A percentile compares a stretch with the other conserved stretches of the same genome.
Evolutionary conservation across 345 rosid genomes (phyloP).

Genomic region (Arabidopsis thaliana): DNA sequence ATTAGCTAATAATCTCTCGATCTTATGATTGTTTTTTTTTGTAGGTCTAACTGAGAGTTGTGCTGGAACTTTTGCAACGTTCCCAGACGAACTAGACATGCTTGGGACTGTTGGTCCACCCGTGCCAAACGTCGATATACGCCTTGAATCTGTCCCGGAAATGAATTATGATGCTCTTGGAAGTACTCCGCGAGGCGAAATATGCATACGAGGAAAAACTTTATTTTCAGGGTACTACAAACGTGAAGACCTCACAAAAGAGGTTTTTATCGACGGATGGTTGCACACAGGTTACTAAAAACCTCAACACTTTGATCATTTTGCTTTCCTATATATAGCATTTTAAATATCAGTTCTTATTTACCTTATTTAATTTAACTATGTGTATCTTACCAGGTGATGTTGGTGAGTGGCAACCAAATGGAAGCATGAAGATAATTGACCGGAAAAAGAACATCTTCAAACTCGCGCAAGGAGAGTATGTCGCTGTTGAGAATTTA

Average conservation of each 20-base stretch:
- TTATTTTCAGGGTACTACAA: conserved; percentile 78
- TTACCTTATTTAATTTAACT: neutral
- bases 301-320: neutral
- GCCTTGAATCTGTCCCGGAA: conserved; percentile 85
- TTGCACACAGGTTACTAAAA: conserved; percentile 74
- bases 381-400: conserved; percentile 58
- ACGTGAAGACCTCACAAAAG: conserved; percentile 85
- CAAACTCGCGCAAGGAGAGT: conserved; percentile 95
- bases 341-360: neutral
- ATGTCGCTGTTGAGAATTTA: conserved; percentile 86
- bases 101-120: conserved; percentile 96
- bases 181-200: conserved; percentile 76
- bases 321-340: neutral
- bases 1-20: neutral
- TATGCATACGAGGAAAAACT: conserved; percentile 72
- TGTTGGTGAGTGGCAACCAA: conserved; percentile 89
- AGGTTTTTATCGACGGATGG: conserved; percentile 86
- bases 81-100: conserved; percentile 73
- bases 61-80: conserved; percentile 83
- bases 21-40: conserved; percentile 9
- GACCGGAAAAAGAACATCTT: conserved; percentile 89
- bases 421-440: conserved; percentile 87
- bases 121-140: conserved; percentile 81
- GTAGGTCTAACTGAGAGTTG: conserved; percentile 89
- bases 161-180: conserved; percentile 85